Base-by-base conservation (phyloP, 768 basidiomycete species). In the Lactarius pseudohatsudake region DNA sequence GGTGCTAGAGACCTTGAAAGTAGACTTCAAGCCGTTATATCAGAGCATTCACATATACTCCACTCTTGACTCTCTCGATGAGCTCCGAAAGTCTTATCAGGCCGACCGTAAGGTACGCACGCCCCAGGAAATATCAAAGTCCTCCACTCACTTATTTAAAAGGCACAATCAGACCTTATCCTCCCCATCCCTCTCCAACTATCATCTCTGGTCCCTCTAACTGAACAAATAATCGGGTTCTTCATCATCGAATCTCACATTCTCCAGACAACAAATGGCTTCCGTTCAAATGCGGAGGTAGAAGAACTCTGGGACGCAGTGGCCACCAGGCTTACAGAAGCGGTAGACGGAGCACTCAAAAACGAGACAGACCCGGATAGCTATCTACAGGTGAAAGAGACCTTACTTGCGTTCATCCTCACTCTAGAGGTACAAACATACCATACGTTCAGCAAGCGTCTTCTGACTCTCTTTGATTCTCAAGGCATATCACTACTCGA, bases 161-260 rank as follows among this genome's bases (percentile, higher is more conserved):
- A 97, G 96, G 94, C 95, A 0, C 97, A 99, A 91, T 96, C 97
- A 2, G 91, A 92, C 69, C 85, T 99, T 10, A 97, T 98, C 75
- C 85, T 99, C 34, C 94, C 92, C 1, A 80, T 80, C 32, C 88
- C 89, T 0, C 80, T 93, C 26, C 84, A 86, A 36, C 72, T 94
- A 40, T 74, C 81, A 2, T 83, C 89, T 3, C 84, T 98, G 5
- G 81, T 89, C 1, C 75, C 84, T n/a, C 80, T 98, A 26, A 90
- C 92, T 30, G 91, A 96, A 75, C 94, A 98, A 77, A 92, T 98
- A 69, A 90, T 94, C 43, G 97, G 97, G 0, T 99, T 97, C 77
- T 99, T 98, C 79, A 94, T 99, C 65, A 88, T 98, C 70, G 97
- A 99, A 77, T 88, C 86, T 1, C 89, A 96, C 73, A 95, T 99